Percentiles rank a stretch among this genome's conserved stretches.
Evolutionary conservation across 179 eudicot species (phyloP).

Genomic region (Spinacia oleracea): DNA sequence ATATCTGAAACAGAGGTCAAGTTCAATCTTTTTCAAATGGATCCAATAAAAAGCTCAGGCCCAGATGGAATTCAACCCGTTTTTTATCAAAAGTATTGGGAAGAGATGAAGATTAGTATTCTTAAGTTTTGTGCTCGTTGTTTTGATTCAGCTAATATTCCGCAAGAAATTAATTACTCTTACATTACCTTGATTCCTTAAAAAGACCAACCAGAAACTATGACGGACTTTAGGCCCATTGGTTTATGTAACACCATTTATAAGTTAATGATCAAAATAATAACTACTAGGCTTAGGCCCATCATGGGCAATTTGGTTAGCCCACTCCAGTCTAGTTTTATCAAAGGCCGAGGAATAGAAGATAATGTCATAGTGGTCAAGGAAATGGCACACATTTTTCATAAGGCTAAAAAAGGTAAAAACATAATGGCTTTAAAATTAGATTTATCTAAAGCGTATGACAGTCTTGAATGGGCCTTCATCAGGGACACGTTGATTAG

Average conservation of each 20-base stretch:
- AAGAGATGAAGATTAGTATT: too few species aligned
- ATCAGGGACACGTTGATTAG: neutral
- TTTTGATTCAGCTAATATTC: neutral
- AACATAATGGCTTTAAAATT: neutral
- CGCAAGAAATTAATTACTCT: neutral
- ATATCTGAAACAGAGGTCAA: too few species aligned
- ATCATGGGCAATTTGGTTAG: too few species aligned
- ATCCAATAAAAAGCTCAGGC: neutral
- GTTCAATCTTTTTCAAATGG: neutral
- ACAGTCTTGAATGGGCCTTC: neutral
- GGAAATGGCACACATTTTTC: neutral
- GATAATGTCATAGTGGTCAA: neutral
- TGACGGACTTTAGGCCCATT: neutral
- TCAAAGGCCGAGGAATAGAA: neutral
- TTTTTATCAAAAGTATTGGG: too few species aligned
- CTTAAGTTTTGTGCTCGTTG: neutral
- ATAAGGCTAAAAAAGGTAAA: neutral
- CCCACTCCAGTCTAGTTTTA: neutral
- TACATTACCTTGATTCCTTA: neutral
- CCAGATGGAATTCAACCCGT: neutral
- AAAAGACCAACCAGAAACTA: neutral
- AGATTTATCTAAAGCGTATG: too few species aligned
- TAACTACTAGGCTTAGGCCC: neutral
- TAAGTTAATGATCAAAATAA: too few species aligned
- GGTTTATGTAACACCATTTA: too few species aligned